Evolutionary conservation across 2,329 filamentous ascomycete species (phyloP).

Genomic region (Claviceps pazoutovae): DNA sequence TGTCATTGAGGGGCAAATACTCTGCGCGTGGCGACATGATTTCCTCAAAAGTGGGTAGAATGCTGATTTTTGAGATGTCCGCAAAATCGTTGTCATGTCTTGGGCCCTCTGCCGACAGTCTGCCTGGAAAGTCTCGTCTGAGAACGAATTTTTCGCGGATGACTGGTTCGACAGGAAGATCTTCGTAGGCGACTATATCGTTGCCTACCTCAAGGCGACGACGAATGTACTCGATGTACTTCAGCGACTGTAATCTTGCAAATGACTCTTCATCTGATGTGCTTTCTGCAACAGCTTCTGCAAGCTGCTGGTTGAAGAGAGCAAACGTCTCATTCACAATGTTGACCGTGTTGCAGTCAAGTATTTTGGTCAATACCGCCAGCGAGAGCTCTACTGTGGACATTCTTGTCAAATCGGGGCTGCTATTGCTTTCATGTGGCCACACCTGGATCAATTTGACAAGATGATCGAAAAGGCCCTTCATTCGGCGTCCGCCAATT

Average conservation of each 20-base stretch:
- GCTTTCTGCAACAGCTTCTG: slow-evolving; percentile 8
- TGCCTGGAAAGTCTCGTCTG: slow-evolving; percentile 19
- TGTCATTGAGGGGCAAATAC: slow-evolving; percentile 28
- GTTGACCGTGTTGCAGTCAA: slow-evolving; percentile 23
- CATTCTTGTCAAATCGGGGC: slow-evolving; percentile 7
- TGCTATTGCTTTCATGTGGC: slow-evolving; percentile 2
- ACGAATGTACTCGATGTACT: slow-evolving; percentile 18
- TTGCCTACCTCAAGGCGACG: slow-evolving; percentile 18
- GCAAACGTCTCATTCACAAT: slow-evolving; percentile 14
- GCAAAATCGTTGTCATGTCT: slow-evolving; percentile 37
- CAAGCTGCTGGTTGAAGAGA: slow-evolving; percentile 11
- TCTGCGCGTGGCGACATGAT: slow-evolving; percentile 27
- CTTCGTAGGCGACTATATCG: slow-evolving; percentile 6
- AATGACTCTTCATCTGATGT: slow-evolving; percentile 11
- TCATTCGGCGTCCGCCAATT: slow-evolving; percentile 18
- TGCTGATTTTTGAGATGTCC: slow-evolving; percentile 30
- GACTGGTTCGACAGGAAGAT: slow-evolving; percentile 6
- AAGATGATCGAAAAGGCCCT: slow-evolving; percentile 19
- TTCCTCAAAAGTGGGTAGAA: slow-evolving; percentile 35
- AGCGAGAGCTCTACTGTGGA: slow-evolving; percentile 16
- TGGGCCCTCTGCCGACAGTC: slow-evolving; percentile 16
- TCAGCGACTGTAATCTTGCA: slow-evolving; percentile 15
- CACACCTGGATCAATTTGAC: slow-evolving; percentile 3
- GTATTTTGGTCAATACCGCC: slow-evolving; percentile 18
- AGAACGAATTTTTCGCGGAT: slow-evolving; percentile 17